phyloP scores from a whole-genome alignment of 352 stramenopile genomes.

The Discostella stelligera region DNA sequence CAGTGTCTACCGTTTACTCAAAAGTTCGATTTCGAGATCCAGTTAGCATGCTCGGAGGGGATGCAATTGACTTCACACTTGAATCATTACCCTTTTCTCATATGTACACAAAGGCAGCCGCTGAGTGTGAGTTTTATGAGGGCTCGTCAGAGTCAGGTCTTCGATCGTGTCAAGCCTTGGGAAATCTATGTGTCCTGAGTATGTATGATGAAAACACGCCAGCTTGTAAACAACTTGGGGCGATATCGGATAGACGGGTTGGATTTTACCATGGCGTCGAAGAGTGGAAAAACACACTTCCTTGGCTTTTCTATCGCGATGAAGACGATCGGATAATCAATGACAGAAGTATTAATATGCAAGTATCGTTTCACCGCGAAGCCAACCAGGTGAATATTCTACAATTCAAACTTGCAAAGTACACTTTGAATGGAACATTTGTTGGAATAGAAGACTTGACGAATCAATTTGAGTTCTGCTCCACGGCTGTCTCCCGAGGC shows the following conservation, averaged over 20 bases:
- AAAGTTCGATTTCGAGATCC: conserved; percentile 65
- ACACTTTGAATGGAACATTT: conserved; percentile 88
- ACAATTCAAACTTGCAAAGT: conserved; percentile 86
- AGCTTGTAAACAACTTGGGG: conserved; percentile 84
- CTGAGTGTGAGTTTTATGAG: conserved; percentile 88
- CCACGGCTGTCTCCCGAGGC: conserved; percentile 15
- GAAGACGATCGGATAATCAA: conserved; percentile 77
- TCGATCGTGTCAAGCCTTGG: conserved; percentile 86
- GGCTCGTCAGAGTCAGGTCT: conserved; percentile 71
- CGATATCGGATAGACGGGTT: conserved; percentile 59
- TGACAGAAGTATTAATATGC: conserved; percentile 83
- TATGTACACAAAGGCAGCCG: conserved; percentile 81
- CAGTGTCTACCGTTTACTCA: conserved; percentile 51
- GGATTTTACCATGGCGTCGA: conserved; percentile 56
- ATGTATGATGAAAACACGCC: conserved; percentile 82
- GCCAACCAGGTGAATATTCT: conserved; percentile 79
- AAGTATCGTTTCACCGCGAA: conserved; percentile 84
- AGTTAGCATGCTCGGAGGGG: conserved; percentile 45
- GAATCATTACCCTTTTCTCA: conserved; percentile 83
- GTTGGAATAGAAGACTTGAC: conserved; percentile 80
- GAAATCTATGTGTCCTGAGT: conserved; percentile 91
- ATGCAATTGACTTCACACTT: conserved; percentile 57
- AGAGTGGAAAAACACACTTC: conserved; percentile 82
- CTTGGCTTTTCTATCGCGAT: conserved; percentile 88
- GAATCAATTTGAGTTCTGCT: conserved; percentile 87